Base-by-base conservation (phyloP, 768 basidiomycete genomes). In the Lepiota venenata region DNA sequence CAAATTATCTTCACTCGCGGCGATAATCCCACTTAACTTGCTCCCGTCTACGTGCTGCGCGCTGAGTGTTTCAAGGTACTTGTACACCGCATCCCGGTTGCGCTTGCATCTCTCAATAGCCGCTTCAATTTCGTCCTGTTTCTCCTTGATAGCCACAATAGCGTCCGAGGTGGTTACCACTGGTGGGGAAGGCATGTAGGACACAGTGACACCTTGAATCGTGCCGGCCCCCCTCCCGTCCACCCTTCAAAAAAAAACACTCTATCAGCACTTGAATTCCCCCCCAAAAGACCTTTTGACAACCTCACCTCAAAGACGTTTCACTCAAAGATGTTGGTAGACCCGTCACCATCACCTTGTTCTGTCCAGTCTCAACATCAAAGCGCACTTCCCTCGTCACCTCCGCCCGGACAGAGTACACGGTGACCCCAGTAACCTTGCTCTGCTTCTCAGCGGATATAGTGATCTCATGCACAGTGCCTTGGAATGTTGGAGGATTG, bases 151-250 rank as follows among this genome's bases (percentile, higher is more conserved):
- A 0, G 40, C 62, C 1, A 51, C 44, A n/a, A 75, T 63, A 0
- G 51, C 50, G 0, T 67, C 58, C 10, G 72, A 72, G 0, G 70
- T 64, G 4, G 51, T 63, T 0, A 57, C 56, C 7, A 47, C 14
- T 10, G 61, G 47, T 14, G 62, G 55, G 11, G 40, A 56, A 12
- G 63, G 55, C 25, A 56, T 52, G 0, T 15, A 25, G 7, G 66
- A 68, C 22, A 74, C 57, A 8, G 68, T 67, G 4, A 78, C 76
- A 55, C 78, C 76, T 47, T 78, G 77, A 46, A 79, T 76, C 0
- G 73, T 74, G 1, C 73, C 77, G 9, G 64, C 59, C 21, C 76
- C 75, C 16, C 67, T 63, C 7, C 76, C 75, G 60, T 78, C 74
- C 6, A 78, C 74, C 47, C 76, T 79, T 44, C 9, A 57, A 6